Base-by-base conservation (phyloP, 2,329 filamentous ascomycete species). In the Alternaria alternata region DNA sequence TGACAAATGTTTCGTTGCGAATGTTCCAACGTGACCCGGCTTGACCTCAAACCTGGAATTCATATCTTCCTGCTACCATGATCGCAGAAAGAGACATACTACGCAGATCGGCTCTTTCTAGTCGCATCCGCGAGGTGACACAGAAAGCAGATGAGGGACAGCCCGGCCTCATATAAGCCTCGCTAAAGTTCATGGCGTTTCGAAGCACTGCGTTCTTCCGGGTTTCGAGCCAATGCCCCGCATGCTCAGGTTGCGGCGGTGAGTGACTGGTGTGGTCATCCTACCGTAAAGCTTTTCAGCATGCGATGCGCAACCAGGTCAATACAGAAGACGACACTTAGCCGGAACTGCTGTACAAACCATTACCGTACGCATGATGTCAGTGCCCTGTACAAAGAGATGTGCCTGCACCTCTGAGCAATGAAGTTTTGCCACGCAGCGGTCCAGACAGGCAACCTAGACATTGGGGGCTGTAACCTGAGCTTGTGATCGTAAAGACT, bases 21-120 rank as follows among this genome's bases (percentile, higher is more conserved):
- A 54, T 65, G 61, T 66, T 62, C 54, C 64, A 49, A 72, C 59
- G 70, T 75, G 69, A 73, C 65, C 67, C 61, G 66, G 55, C 61
- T 68, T 62, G 69, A 70, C 69, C 75, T 69, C 57, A 62, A 67
- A 75, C 74, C 75, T 66, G 74, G 74, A 64, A 63, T 58, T 54
- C 60, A 75, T 74, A 70, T 67, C 60, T 26, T 53, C 51, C 68
- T 63, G 64, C 65, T 62, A 66, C 62, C 59, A 26, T 56, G n/a
- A 46, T 58, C 41, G 58, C 57, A 61, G 62, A 61, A 59, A 57
- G 57, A 57, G 49, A 62, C 59, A 64, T 39, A 56, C 59, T 41
- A 57, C 64, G 46, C 47, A 39, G 38, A 53, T 55, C 51, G 56
- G 34, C 54, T 34, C 49, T 46, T 61, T 59, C 36, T 38, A 46